Conservation (phyloP, 768 basidiomycete genomes). For the Mycena metata region DNA sequence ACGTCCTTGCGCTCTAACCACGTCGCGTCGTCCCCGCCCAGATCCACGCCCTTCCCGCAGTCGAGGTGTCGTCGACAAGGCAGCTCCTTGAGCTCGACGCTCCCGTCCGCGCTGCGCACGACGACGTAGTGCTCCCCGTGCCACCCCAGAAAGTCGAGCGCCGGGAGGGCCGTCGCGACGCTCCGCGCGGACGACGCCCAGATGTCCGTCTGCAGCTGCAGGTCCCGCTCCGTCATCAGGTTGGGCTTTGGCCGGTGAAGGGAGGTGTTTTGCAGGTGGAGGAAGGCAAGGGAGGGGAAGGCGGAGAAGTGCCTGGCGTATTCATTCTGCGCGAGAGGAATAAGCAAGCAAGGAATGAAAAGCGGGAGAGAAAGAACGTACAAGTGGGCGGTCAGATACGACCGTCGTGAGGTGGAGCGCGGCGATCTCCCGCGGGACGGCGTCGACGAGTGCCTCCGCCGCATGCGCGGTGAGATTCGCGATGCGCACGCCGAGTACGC, state of each 20-base stretch:
- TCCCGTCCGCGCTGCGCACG: conserved; percentile 52
- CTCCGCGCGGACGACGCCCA: conserved; percentile 66
- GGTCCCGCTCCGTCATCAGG: conserved; percentile 71
- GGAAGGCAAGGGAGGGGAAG: conserved; percentile 68
- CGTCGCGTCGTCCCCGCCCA: conserved; percentile 71
- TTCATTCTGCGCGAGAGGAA: conserved; percentile 56
- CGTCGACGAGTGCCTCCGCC: conserved; percentile 53
- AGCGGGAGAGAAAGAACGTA: conserved; percentile 45
- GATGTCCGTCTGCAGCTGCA: conserved; percentile 66
- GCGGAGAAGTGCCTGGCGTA: conserved; percentile 62
- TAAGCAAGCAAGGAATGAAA: background rate
- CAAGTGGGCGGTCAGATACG: conserved; percentile 65
- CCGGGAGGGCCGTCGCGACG: conserved; percentile 63
- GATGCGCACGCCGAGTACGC: conserved; percentile 72
- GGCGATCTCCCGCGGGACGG: conserved; percentile 61
- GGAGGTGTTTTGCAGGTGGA: conserved; percentile 67
- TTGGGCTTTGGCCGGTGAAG: conserved; percentile 68
- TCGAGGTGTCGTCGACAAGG: conserved; percentile 69
- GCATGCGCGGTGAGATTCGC: conserved; percentile 59
- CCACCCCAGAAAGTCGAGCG: conserved; percentile 79
- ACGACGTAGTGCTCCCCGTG: conserved; percentile 80
- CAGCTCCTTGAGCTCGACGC: conserved; percentile 70
- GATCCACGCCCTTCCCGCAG: conserved; percentile 75
- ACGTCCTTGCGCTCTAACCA: conserved; percentile 82
- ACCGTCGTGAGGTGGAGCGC: conserved; percentile 68